Base-by-base conservation (phyloP, 805 yeast species). In the Cyberlindnera maritima region DNA sequence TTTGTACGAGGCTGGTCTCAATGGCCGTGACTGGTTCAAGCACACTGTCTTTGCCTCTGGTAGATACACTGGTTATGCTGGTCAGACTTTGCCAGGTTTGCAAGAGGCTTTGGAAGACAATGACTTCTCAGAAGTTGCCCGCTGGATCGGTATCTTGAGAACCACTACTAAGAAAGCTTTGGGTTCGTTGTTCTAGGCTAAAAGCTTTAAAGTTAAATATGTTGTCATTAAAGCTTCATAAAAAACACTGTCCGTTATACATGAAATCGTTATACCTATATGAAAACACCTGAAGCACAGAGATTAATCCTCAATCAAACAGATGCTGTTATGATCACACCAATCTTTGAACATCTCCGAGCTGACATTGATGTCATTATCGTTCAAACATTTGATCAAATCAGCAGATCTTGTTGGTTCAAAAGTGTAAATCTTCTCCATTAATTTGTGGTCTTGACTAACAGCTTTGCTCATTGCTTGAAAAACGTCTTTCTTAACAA, bases 61-160 rank as follows among this genome's bases (percentile, higher is more conserved):
- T 3, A 67, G 82, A 55, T 74, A 74, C 55, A 77, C 81, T 1
- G 83, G 83, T 10, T 79, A 78, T 51, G 74, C 72, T 36, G 81
- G 81, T 1, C 80, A 74, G 55, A 69, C 72, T 20, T 60, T 77
- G 21, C 83, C 83, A 8, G 81, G 78, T 1, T 60, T 79, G 37
- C 66, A 67, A 25, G 84, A 79, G 60, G 76, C 80, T 0, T 56
- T 79, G 18, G 83, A 79, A 53, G 82, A 77, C 54, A 41, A 53
- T 0, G 69, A 73, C 46, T 61, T 66, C n/a, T 56, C 58, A 2
- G 65, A 63, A 38, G 50, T 57, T 36, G 57, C 52, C 26, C 56
- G 60, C 41, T 61, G 65, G 65, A 58, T 56, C 23, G 51, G 52
- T 3, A 55, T 60, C 29, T 49, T 61, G n/a, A 55, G 54, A 44